Percentiles rank a stretch among this genome's conserved stretches.
These are phyloP conservation scores for Ustilago hordei DNA, from an alignment of 1,284 basidiomycete species.

Conservation along the genomic window DNA sequence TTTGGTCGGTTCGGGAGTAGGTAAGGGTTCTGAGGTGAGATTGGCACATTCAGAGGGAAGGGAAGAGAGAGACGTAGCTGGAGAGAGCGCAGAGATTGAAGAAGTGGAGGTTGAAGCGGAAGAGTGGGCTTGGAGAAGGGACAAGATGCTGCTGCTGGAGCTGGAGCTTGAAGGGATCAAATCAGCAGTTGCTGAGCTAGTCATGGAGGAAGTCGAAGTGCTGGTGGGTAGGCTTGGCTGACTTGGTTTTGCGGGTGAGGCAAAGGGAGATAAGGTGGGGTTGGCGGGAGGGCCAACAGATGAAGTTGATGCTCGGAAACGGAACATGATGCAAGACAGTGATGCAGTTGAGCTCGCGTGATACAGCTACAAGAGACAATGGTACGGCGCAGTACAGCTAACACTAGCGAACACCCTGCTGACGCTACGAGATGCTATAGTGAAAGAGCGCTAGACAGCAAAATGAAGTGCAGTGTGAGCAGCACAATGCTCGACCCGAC, in stretches of 20 bases:
- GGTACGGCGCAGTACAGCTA: slow-evolving; percentile 13
- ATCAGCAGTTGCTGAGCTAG: slow-evolving; percentile 13
- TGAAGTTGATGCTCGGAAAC: slow-evolving; percentile 42
- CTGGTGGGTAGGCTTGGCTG: slow-evolving; percentile 7
- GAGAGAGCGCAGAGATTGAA: slow-evolving; percentile 14
- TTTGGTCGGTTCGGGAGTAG: slow-evolving; percentile 18
- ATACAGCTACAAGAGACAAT: slow-evolving; percentile 10
- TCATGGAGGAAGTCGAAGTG: slow-evolving; percentile 24
- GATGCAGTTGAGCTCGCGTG: slow-evolving; percentile 22
- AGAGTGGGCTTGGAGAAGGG: slow-evolving; percentile 38
- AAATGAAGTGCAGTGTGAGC: background rate
- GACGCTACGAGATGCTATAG: background rate
- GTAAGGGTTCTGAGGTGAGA: slow-evolving; percentile 18
- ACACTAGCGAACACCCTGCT: slow-evolving; percentile 5
- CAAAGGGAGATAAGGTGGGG: slow-evolving; percentile 2
- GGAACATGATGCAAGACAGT: slow-evolving; percentile 31
- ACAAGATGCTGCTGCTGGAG: slow-evolving; percentile 40
- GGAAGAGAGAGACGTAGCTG: slow-evolving; percentile 19
- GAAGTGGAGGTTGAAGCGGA: slow-evolving; percentile 22
- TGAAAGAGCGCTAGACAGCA: background rate
- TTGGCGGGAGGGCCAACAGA: slow-evolving; percentile 5
- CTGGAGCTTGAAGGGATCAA: slow-evolving; percentile 23
- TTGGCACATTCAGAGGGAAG: slow-evolving; percentile 16
- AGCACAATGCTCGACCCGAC: background rate
- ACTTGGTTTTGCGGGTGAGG: slow-evolving; percentile 13